phyloP scores from a whole-genome alignment of 257 asterid genomes.

The Fraxinus quadrangulata region DNA sequence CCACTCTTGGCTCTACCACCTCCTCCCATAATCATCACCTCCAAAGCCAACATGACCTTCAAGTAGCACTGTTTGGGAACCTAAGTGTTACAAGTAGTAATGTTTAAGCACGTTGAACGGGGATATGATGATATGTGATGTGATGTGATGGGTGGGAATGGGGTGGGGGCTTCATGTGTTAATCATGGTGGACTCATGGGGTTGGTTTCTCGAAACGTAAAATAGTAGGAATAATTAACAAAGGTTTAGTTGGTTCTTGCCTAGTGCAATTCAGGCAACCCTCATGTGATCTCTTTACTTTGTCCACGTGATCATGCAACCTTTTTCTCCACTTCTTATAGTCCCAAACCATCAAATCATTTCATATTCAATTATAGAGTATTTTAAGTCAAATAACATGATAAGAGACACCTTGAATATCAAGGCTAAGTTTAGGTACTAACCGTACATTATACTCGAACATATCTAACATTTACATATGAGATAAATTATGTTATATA shows the following conservation, averaged over 20 bases:
- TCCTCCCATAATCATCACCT: no score
- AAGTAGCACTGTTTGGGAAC: no score
- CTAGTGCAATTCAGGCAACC: constrained; percentile 54
- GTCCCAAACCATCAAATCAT: constrained; percentile 31
- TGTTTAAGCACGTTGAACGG: no score
- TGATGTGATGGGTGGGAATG: not conserved
- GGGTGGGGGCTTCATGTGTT: constrained; percentile 50
- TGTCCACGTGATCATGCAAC: constrained; percentile 57
- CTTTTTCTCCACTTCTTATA: not conserved
- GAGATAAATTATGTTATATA: not conserved
- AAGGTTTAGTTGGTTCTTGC: constrained; percentile 55
- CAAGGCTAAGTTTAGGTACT: not conserved
- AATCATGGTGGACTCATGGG: constrained; percentile 46
- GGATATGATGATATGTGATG: no score
- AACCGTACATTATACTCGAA: not conserved
- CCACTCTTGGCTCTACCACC: no score
- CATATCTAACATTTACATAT: not conserved
- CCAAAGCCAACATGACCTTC: no score
- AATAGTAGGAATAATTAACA: constrained; percentile 50
- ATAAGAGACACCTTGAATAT: not conserved
- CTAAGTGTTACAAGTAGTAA: not conserved
- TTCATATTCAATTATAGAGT: constrained; percentile 14
- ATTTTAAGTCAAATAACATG: constrained; percentile 32
- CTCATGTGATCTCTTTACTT: constrained; percentile 52
- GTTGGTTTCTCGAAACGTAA: constrained; percentile 54